Percentiles rank a stretch among this genome's conserved stretches.
phyloP scores from a whole-genome alignment of 352 stramenopile species.

The Phytophthora hibernalis region DNA sequence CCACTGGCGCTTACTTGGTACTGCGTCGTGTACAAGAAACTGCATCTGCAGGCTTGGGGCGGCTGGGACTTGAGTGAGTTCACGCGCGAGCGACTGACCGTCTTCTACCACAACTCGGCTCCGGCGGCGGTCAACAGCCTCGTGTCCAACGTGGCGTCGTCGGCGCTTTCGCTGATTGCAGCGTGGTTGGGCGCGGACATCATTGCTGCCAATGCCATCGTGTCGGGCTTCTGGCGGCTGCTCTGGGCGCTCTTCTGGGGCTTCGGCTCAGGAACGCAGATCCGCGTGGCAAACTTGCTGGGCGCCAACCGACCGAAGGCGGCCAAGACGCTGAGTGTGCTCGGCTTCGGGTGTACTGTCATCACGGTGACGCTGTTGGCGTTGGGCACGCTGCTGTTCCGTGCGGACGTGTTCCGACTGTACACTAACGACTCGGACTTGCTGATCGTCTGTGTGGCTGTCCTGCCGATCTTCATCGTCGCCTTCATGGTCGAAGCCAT shows the following conservation, averaged over 20 bases:
- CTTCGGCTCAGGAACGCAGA: conserved; percentile 35
- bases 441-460: conserved; percentile 27
- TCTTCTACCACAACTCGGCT: conserved; percentile 41
- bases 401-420: conserved; percentile 34
- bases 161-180: conserved; percentile 31
- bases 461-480: conserved; percentile 37
- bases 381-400: conserved; percentile 27
- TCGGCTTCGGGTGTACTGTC: conserved; percentile 34
- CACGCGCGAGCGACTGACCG: conserved; percentile 32
- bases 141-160: conserved; percentile 32
- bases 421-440: conserved; percentile 39
- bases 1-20: conserved; percentile 30
- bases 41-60: conserved; percentile 31
- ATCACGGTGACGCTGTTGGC: conserved; percentile 33
- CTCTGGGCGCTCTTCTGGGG: conserved; percentile 41
- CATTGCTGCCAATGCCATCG: conserved; percentile 36
- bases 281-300: conserved; percentile 36
- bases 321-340: conserved; percentile 33
- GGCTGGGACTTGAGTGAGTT: conserved; percentile 36
- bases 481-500: conserved; percentile 40
- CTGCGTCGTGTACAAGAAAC: conserved; percentile 40
- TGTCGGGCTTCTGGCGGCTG: conserved; percentile 39
- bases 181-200: conserved; percentile 31
- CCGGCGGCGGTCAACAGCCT: conserved; percentile 36
- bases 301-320: conserved; percentile 35